Evolutionary conservation across 441 rosid species (phyloP).

Genomic region (Populus trichocarpa): DNA sequence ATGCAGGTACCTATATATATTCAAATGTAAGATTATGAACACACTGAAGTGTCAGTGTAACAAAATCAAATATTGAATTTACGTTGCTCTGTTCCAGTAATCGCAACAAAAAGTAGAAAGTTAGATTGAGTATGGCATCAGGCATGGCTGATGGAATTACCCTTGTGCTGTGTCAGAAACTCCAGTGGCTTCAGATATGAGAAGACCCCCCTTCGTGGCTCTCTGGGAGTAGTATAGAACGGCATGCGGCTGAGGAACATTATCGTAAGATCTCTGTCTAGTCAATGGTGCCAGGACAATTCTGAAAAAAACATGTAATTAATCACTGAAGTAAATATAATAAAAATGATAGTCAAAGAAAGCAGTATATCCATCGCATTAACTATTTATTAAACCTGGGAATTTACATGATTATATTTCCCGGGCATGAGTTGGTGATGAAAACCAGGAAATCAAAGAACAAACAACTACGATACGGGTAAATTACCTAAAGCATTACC

Average conservation of each 20-base stretch:
- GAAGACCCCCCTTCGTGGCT: not conserved
- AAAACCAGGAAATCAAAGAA: no score
- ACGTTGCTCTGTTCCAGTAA: no score
- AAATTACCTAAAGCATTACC: no score
- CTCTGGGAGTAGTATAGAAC: not conserved
- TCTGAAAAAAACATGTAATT: not conserved
- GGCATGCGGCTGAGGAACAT: not conserved
- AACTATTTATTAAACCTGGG: no score
- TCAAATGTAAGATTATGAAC: not conserved
- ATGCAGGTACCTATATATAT: not conserved
- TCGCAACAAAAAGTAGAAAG: no score
- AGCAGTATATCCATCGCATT: not conserved
- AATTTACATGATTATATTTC: not conserved
- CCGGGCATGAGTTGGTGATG: no score
- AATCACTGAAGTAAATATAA: no score
- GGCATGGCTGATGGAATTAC: constrained; percentile 12
- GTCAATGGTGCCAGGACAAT: constrained; percentile 53
- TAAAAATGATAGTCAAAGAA: no score
- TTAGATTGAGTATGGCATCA: no score
- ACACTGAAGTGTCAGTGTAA: no score
- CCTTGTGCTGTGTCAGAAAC: constrained; percentile 54
- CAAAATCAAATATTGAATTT: no score
- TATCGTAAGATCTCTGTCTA: constrained; percentile 36
- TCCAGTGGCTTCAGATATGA: constrained; percentile 46
- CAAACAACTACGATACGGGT: no score